Evolutionary conservation across 306 rosid species (phyloP).

Genomic region (Castanea mollissima): DNA sequence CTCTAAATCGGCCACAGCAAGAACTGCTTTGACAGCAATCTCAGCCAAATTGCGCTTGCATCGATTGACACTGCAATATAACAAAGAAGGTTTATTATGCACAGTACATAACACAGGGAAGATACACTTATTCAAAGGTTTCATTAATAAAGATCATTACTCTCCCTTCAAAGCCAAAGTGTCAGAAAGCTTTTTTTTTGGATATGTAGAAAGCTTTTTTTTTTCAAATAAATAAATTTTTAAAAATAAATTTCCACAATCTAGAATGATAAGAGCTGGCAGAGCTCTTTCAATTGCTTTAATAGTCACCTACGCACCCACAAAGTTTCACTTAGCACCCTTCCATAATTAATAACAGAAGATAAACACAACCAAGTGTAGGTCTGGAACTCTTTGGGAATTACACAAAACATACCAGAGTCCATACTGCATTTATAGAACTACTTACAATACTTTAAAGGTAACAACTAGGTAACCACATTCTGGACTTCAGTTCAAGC

Average conservation of each 20-base stretch:
- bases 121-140: neutral
- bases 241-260: neutral
- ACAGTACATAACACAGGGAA: neutral
- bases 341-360: neutral
- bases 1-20: constrained; percentile 95
- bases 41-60: constrained; percentile 95
- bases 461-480: neutral
- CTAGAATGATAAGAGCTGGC: neutral
- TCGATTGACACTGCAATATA: constrained; percentile 77
- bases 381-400: neutral
- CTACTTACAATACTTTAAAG: neutral
- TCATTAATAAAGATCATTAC: neutral
- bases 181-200: neutral
- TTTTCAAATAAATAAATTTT: neutral
- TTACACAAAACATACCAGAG: neutral
- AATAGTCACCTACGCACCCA: neutral
- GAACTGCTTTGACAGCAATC: constrained; percentile 92
- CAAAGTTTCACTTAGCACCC: neutral
- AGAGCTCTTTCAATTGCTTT: neutral
- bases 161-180: neutral
- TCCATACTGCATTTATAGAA: neutral
- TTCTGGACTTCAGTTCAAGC: neutral
- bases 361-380: neutral
- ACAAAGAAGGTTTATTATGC: constrained; percentile 5
- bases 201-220: neutral